Evolutionary conservation across 805 yeast species (phyloP).

Genomic region (Candida yuanshanica): DNA sequence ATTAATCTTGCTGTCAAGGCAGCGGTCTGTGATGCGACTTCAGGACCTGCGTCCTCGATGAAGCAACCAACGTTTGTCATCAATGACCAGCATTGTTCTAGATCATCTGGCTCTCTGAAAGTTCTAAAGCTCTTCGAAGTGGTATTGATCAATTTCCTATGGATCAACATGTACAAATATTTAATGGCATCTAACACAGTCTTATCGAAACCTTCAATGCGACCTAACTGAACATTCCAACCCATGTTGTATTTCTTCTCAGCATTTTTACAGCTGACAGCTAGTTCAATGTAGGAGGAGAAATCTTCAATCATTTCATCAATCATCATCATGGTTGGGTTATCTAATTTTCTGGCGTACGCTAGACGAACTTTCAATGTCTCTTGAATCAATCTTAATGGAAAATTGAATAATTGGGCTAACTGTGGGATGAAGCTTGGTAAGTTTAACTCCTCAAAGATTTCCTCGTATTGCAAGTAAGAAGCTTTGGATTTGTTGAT

Average conservation of each 20-base stretch:
- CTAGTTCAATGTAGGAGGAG: conserved; percentile 66
- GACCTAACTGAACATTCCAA: conserved; percentile 65
- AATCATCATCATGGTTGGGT: conserved; percentile 92
- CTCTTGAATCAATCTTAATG: conserved; percentile 74
- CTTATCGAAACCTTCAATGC: conserved; percentile 59
- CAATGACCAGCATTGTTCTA: conserved; percentile 77
- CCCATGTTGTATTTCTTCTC: conserved; percentile 51
- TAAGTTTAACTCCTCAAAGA: conserved; percentile 61
- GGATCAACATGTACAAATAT: conserved; percentile 63
- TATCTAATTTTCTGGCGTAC: conserved; percentile 71
- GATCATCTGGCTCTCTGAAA: conserved; percentile 85
- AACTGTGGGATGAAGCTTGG: conserved; percentile 68
- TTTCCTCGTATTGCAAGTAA: conserved; percentile 52
- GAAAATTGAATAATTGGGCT: conserved; percentile 64
- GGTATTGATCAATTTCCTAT: conserved; percentile 73
- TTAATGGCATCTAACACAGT: conserved; percentile 69
- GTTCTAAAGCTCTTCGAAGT: conserved; percentile 70
- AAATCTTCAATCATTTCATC: conserved; percentile 91
- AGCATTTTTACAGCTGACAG: conserved; percentile 68
- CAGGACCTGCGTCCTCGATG: conserved; percentile 75
- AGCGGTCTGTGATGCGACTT: conserved; percentile 73
- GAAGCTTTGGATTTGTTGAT: conserved; percentile 74
- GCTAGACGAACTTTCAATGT: conserved; percentile 65
- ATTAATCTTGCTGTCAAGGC: conserved; percentile 61
- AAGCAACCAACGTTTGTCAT: conserved; percentile 71